Evolutionary conservation across 257 asterid species (phyloP).

Genomic region (Paulownia fortunei): DNA sequence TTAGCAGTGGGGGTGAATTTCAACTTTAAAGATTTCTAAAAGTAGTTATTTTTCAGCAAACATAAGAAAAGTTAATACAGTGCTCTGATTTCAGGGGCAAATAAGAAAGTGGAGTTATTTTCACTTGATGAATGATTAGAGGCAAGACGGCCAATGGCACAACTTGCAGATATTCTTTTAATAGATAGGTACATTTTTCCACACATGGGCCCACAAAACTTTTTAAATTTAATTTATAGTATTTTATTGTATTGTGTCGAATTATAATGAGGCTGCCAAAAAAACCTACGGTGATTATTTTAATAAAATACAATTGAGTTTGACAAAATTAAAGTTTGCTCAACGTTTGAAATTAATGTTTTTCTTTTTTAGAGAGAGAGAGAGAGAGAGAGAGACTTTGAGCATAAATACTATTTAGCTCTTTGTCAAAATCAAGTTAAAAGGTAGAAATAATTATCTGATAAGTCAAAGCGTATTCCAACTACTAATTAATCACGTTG

Average conservation of each 20-base stretch:
- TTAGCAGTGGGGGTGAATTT: too few relatives aligned
- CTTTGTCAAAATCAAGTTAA: neutral
- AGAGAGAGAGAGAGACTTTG: too few relatives aligned
- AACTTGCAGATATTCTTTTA: conserved; percentile 4
- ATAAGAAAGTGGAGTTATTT: neutral
- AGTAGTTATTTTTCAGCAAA: neutral
- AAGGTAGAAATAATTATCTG: neutral
- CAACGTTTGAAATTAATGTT: neutral
- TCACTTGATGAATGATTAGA: neutral
- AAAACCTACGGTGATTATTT: too few relatives aligned
- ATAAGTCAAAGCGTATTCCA: neutral
- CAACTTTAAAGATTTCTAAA: too few relatives aligned
- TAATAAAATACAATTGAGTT: neutral
- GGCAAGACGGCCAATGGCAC: neutral
- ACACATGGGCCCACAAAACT: neutral
- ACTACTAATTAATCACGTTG: neutral
- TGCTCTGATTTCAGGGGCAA: neutral
- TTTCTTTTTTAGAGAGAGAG: too few relatives aligned
- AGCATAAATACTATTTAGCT: too few relatives aligned
- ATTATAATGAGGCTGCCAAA: too few relatives aligned
- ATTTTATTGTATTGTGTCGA: too few relatives aligned
- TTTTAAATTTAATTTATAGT: neutral
- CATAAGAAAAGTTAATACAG: neutral
- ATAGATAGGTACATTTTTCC: neutral
- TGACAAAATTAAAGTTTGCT: neutral